A percentile compares a stretch with the other conserved stretches of the same genome.
phyloP scores from a whole-genome alignment of 2,329 filamentous ascomycete genomes.

The Cercospora zeina region DNA sequence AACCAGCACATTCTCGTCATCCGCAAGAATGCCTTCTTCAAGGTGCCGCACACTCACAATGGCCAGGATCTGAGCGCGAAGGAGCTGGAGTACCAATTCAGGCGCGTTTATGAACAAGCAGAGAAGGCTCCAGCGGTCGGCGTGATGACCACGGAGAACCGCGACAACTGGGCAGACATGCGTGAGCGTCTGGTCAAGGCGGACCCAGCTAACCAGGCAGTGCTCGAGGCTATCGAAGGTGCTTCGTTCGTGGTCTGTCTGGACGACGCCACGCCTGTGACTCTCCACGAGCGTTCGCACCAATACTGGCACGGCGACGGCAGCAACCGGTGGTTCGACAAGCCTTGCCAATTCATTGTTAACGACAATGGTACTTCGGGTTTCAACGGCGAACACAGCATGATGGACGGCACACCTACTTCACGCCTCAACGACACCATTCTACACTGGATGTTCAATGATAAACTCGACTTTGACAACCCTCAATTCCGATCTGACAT shows the following conservation, averaged over 20 bases:
- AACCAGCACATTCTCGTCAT: slow-evolving; percentile 88
- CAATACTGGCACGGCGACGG: slow-evolving; percentile 99
- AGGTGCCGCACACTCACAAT: slow-evolving; percentile 76
- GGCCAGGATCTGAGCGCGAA: slow-evolving; percentile 83
- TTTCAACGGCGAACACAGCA: slow-evolving; percentile 98
- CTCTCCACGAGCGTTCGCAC: slow-evolving; percentile 89
- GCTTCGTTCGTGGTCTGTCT: slow-evolving; percentile 90
- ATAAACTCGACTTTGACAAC: slow-evolving; percentile 87
- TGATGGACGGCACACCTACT: slow-evolving; percentile 99
- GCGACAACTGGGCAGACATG: slow-evolving; percentile 85
- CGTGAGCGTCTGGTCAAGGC: slow-evolving; percentile 72
- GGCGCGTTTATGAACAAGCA: slow-evolving; percentile 76
- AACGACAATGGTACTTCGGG: slow-evolving; percentile 97
- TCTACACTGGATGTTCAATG: slow-evolving; percentile 87
- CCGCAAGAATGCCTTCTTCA: slow-evolving; percentile 97
- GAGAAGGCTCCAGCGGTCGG: slow-evolving; percentile 74
- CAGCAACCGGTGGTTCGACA: slow-evolving; percentile 95
- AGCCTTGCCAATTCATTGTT: slow-evolving; percentile 95
- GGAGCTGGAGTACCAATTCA: slow-evolving; percentile 89
- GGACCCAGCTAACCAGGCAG: slow-evolving; percentile 74
- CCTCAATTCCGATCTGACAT: slow-evolving; percentile 76
- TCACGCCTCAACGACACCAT: slow-evolving; percentile 95
- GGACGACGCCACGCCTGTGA: slow-evolving; percentile 87
- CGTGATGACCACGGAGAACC: slow-evolving; percentile 84
- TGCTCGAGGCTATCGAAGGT: slow-evolving; percentile 80